These are phyloP conservation scores for Mycena metata DNA, from an alignment of 768 basidiomycete species.

Conservation along the genomic window DNA sequence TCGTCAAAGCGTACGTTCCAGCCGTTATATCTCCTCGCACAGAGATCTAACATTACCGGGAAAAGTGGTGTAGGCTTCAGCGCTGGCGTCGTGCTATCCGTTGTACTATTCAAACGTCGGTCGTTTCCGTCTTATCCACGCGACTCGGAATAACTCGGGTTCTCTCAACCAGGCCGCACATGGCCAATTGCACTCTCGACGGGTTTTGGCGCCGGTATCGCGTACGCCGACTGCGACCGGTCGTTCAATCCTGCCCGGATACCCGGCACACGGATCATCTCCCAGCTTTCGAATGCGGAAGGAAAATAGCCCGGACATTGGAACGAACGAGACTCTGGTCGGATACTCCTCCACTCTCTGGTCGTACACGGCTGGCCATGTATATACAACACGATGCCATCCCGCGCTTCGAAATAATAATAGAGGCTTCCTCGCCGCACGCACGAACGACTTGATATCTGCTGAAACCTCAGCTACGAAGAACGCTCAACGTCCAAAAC, in stretches of 20 bases:
- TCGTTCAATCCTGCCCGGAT: constrained; percentile 93
- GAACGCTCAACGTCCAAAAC: no score
- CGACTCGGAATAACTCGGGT: constrained; percentile 25
- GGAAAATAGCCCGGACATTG: constrained; percentile 14
- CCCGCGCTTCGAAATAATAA: constrained; percentile 20
- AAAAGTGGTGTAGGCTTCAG: constrained; percentile 89
- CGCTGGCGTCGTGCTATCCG: constrained; percentile 89
- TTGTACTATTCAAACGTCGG: constrained; percentile 92
- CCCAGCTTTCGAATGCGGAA: constrained; percentile 45
- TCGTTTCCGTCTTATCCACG: constrained; percentile 41
- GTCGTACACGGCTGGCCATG: constrained; percentile 29
- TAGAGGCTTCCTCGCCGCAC: constrained; percentile 19
- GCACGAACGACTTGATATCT: no score
- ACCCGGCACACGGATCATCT: constrained; percentile 84
- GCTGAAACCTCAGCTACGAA: no score
- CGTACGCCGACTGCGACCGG: constrained; percentile 93
- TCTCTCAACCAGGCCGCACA: constrained; percentile 78
- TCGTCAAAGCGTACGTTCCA: constrained; percentile 85
- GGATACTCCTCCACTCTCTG: neutral
- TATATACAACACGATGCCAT: constrained; percentile 21
- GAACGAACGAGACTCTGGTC: constrained; percentile 1
- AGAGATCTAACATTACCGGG: constrained; percentile 23
- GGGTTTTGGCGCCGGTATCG: constrained; percentile 89
- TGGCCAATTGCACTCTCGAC: constrained; percentile 92
- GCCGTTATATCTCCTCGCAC: neutral